phyloP scores from a whole-genome alignment of 2,329 filamentous ascomycete genomes.

The Penicillium crustosum region DNA sequence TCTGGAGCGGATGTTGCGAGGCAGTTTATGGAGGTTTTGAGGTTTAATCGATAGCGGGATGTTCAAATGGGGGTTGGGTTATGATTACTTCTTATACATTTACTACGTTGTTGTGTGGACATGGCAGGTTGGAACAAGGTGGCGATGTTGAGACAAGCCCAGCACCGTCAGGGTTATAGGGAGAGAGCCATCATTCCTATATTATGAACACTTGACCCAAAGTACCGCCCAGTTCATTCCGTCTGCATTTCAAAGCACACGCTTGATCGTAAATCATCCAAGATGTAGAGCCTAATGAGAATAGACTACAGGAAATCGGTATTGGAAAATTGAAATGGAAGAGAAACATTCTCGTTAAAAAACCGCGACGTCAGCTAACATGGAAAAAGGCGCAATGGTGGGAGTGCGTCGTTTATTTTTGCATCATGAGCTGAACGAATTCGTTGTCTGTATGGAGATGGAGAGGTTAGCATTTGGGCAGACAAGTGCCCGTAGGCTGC shows the following conservation, averaged over 20 bases:
- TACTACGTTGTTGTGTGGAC: neutral
- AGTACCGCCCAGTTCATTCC: slow-evolving; percentile 10
- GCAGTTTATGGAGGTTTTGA: slow-evolving; percentile 48
- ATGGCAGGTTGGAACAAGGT: neutral
- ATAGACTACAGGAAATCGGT: slow-evolving; percentile 32
- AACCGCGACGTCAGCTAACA: slow-evolving; percentile 33
- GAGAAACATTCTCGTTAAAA: slow-evolving; percentile 25
- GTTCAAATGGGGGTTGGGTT: neutral
- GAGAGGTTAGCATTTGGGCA: slow-evolving; percentile 27
- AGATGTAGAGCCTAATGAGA: slow-evolving; percentile 22
- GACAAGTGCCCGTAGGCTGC: neutral
- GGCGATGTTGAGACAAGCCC: slow-evolving; percentile 1
- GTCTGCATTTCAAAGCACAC: slow-evolving; percentile 24
- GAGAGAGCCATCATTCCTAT: slow-evolving; percentile 12
- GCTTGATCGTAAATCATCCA: slow-evolving; percentile 27
- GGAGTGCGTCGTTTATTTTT: slow-evolving; percentile 64
- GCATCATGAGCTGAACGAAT: slow-evolving; percentile 94
- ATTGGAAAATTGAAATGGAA: slow-evolving; percentile 25
- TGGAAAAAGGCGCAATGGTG: slow-evolving; percentile 27
- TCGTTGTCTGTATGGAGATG: slow-evolving; percentile 67
- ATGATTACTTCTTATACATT: neutral
- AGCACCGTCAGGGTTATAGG: slow-evolving; percentile 1
- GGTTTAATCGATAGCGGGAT: slow-evolving; percentile 39
- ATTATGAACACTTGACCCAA: slow-evolving; percentile 13
- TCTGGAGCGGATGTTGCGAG: slow-evolving; percentile 44